A percentile compares a stretch with the other conserved stretches of the same genome.
phyloP scores from a whole-genome alignment of 768 basidiomycete species.

The Macrolepiota fuliginosa region DNA sequence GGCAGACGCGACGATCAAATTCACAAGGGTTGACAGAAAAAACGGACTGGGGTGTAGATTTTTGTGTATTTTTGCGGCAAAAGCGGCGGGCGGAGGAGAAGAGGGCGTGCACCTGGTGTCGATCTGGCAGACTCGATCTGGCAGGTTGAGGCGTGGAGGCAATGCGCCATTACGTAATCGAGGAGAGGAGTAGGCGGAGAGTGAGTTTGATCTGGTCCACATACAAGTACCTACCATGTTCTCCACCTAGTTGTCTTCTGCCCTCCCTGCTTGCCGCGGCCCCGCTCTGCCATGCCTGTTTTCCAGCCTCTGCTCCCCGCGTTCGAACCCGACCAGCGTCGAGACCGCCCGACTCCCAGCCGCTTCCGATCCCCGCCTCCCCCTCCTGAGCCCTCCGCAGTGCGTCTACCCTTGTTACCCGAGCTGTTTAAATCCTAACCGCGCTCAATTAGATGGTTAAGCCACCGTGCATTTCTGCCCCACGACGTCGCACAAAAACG shows the following conservation, averaged over 20 bases:
- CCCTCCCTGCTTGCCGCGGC: constrained; percentile 12
- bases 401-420: constrained; percentile 14
- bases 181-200: constrained; percentile 8
- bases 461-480: constrained; percentile 27
- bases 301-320: constrained; percentile 18
- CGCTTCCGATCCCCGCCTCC: constrained; percentile 28
- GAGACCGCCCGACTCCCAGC: constrained; percentile 13
- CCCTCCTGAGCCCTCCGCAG: constrained; percentile 21
- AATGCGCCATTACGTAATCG: constrained; percentile 3
- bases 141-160: constrained; percentile 4
- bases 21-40: background rate
- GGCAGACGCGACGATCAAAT: background rate
- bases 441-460: constrained; percentile 13
- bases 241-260: constrained; percentile 29
- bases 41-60: too few relatives aligned
- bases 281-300: constrained; percentile 18
- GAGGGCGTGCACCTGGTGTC: background rate
- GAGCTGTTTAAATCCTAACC: constrained; percentile 4
- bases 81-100: background rate
- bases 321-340: constrained; percentile 11
- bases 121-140: background rate
- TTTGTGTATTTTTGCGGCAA: background rate
- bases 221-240: constrained; percentile 29
- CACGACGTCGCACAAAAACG: constrained; percentile 36
- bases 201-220: background rate